Conservation (phyloP, 2,329 filamentous ascomycete species). For the Clarireedia homoeocarpa region DNA sequence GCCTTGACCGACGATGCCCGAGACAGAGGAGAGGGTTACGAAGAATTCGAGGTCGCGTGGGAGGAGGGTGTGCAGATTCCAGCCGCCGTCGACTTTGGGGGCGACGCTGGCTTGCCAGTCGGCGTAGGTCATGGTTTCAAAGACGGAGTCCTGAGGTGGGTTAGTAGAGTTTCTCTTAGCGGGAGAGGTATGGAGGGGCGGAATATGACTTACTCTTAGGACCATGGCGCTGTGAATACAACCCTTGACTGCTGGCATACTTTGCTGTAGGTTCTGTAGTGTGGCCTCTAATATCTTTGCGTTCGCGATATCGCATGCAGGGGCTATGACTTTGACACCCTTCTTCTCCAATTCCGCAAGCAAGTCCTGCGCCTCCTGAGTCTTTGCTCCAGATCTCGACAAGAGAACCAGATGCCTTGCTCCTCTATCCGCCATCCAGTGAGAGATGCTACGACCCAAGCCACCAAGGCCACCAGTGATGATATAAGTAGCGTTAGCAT, state of each 20-base stretch:
- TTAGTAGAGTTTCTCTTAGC: neutral
- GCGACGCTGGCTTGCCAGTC: conserved; percentile 29
- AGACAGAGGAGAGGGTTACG: conserved; percentile 29
- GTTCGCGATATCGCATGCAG: conserved; percentile 41
- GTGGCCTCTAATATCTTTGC: conserved; percentile 15
- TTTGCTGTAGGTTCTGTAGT: neutral
- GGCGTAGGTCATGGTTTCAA: conserved; percentile 30
- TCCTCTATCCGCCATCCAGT: conserved; percentile 18
- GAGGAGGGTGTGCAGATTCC: conserved; percentile 19
- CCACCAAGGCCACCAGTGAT: conserved; percentile 27
- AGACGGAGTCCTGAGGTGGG: conserved; percentile 10
- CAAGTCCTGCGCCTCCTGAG: conserved; percentile 5
- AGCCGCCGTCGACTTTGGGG: conserved; percentile 30
- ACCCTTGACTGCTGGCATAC: conserved; percentile 31
- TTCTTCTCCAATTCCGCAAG: conserved; percentile 11
- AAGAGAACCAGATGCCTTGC: conserved; percentile 25
- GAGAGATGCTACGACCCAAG: conserved; percentile 19
- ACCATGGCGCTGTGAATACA: conserved; percentile 41
- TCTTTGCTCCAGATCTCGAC: conserved; percentile 19
- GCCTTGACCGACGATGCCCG: conserved; percentile 14
- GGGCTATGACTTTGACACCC: conserved; percentile 36
- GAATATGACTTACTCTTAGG: conserved; percentile 19
- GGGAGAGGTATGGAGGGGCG: neutral
- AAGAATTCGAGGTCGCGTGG: conserved; percentile 13
- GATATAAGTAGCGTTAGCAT: conserved; percentile 19